Evolutionary conservation across 352 stramenopile species (phyloP).

Genomic region (Phytophthora citrophthora): DNA sequence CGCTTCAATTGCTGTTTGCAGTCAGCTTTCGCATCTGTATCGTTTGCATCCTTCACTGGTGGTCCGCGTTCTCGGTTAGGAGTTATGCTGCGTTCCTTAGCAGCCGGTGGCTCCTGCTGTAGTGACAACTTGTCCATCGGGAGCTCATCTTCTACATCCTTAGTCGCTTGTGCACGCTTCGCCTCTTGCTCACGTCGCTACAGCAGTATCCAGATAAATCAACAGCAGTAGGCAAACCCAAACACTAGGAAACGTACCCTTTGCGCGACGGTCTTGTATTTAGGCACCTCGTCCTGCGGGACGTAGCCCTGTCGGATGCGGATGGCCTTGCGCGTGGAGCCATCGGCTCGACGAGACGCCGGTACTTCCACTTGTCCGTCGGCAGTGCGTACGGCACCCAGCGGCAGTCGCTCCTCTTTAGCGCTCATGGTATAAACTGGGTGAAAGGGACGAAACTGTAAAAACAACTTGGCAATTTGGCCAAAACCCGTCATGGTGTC

Average conservation of each 20-base stretch:
- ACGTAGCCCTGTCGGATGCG: slow-evolving; percentile 84
- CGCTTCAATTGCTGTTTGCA: slow-evolving; percentile 45
- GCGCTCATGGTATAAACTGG: slow-evolving; percentile 12
- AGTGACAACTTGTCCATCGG: slow-evolving; percentile 47
- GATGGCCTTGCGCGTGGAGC: slow-evolving; percentile 79
- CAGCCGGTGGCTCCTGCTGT: slow-evolving; percentile 5
- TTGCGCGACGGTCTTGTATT: slow-evolving; percentile 79
- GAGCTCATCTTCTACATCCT: slow-evolving; percentile 22
- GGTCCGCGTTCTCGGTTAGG: neutral
- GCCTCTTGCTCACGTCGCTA: slow-evolving; percentile 33
- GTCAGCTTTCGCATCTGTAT: neutral
- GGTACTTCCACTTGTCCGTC: slow-evolving; percentile 75
- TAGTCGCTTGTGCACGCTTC: slow-evolving; percentile 1
- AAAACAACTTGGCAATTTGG: neutral
- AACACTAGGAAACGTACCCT: slow-evolving; percentile 37
- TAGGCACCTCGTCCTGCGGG: slow-evolving; percentile 81
- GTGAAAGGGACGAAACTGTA: neutral
- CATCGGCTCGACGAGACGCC: slow-evolving; percentile 66
- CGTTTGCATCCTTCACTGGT: neutral
- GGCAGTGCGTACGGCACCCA: slow-evolving; percentile 65
- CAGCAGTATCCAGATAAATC: slow-evolving; percentile 5
- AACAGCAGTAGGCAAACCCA: neutral
- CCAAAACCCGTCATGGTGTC: too few species aligned
- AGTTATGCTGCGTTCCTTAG: neutral
- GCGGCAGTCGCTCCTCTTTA: slow-evolving; percentile 41